Base-by-base conservation (phyloP, 805 yeast species). In the Starmerella etchellsii region DNA sequence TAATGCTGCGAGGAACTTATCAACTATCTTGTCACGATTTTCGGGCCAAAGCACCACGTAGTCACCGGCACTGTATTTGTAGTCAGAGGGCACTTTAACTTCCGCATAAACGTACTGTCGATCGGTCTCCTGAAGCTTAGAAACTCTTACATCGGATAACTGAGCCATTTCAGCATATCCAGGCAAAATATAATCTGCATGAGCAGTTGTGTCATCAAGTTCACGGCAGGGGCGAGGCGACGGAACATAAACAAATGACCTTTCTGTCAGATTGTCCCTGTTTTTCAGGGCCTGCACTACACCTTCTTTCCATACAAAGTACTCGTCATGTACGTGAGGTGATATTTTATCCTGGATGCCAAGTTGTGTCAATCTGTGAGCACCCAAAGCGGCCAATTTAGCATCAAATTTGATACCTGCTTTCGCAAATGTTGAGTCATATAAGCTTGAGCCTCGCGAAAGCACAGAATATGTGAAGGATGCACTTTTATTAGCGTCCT, bases 41-140 rank as follows among this genome's bases (percentile, higher is more conserved):
- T 81, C 73, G 24, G 94, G 93, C 85, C 91, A 79, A 31, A 83
- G 63, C n/a, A 83, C 91, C 45, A 82, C 58, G 60, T 83, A 93
- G 56, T 83, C 94, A 61, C 94, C 94, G 3, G 94, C 79, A 18
- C 82, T 65, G 57, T 82, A 83, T 49, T 75, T 73, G 2, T 13
- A 23, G 13, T 24, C 26, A 2, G 29, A 28, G 6, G 41, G 35
- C 54, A 83, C 65, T 53, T 77, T 74, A 50, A 81, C 74, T 56
- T 81, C 88, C 10, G 76, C 76, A 54, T 81, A 88, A 40, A 81
- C 71, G 64, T 46, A 48, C 20, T 28, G 26, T 2, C 52, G 46
- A 18, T 43, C 48, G 1, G 49, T 43, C 1, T n/a, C 2, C 3
- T 36, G 41, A 14, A 48, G 28, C 4, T 15, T 7, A 3, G 23